A percentile compares a stretch with the other conserved stretches of the same genome.
Evolutionary conservation across 202 grass and related monocot genomes (phyloP).

Genomic region (Schoenoplectus tabernaemontani): DNA sequence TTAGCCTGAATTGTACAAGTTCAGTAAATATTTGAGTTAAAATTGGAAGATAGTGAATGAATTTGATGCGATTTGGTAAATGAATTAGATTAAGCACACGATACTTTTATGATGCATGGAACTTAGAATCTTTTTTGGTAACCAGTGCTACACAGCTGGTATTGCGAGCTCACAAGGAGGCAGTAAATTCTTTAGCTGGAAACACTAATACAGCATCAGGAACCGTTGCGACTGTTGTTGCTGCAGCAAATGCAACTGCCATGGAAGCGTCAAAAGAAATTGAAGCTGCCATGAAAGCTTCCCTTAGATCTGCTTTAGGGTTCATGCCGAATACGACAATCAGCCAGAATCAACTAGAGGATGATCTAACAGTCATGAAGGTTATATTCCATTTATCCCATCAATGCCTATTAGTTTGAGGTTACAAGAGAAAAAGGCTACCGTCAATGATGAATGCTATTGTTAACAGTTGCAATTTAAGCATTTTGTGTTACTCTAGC

Average conservation of each 20-base stretch:
- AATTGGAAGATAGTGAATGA: not conserved
- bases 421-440: not conserved
- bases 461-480: not conserved
- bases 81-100: constrained; percentile 3
- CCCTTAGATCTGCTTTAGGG: constrained; percentile 70
- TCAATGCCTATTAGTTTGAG: not conserved
- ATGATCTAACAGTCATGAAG: constrained; percentile 97
- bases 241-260: constrained; percentile 79
- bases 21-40: constrained; percentile 4
- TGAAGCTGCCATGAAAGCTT: constrained; percentile 82
- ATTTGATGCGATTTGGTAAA: not conserved
- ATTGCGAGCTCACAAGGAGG: constrained; percentile 82
- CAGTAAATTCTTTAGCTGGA: constrained; percentile 77
- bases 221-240: constrained; percentile 84
- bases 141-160: constrained; percentile 82
- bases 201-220: constrained; percentile 62
- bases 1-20: not conserved
- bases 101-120: constrained; percentile 7
- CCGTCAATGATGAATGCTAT: not conserved
- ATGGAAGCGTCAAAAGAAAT: constrained; percentile 92
- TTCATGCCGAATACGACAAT: constrained; percentile 30
- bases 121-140: constrained; percentile 1
- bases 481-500: not conserved
- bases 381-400: constrained; percentile 12
- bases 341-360: constrained; percentile 43